Percentiles rank a stretch among this genome's conserved stretches.
Conservation (phyloP, 768 basidiomycete species). For the Hortiboletus campestris region DNA sequence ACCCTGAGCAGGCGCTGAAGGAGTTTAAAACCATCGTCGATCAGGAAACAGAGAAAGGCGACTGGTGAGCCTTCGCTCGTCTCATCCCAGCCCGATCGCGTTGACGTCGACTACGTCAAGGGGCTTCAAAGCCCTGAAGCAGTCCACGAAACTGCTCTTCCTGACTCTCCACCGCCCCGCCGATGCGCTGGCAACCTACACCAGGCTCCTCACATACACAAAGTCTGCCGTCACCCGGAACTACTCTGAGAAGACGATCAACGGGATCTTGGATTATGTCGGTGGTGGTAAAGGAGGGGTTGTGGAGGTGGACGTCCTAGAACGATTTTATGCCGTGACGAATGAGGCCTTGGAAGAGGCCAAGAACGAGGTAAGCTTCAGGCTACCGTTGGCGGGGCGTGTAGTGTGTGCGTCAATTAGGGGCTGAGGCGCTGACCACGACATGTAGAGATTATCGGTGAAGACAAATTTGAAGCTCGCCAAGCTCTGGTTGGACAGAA, state of each 20-base stretch:
- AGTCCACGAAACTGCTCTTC: conserved; percentile 93
- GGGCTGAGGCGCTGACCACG: not conserved
- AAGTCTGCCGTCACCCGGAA: conserved; percentile 94
- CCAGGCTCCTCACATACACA: conserved; percentile 84
- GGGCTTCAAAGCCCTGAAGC: conserved; percentile 99
- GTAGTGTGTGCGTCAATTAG: too few species aligned
- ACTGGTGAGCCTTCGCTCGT: conserved; percentile 61
- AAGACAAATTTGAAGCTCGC: conserved; percentile 98
- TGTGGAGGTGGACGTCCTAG: conserved; percentile 82
- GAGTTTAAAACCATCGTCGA: conserved; percentile 89
- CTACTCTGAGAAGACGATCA: conserved; percentile 98
- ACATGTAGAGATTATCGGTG: conserved; percentile 74
- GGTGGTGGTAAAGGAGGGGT: conserved; percentile 81
- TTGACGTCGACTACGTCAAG: conserved; percentile 38
- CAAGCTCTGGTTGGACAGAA: conserved; percentile 94
- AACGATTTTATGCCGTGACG: conserved; percentile 94
- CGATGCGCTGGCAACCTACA: conserved; percentile 86
- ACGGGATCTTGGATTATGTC: conserved; percentile 96
- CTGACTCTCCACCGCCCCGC: conserved; percentile 72
- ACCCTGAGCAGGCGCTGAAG: conserved; percentile 86
- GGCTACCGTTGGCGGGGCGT: not conserved
- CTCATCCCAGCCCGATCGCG: not conserved
- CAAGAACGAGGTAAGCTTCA: conserved; percentile 82
- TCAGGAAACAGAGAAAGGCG: conserved; percentile 88
- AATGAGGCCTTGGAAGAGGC: conserved; percentile 87